Conservation (phyloP, 352 stramenopile species). For the Phytophthora kernoviae region DNA sequence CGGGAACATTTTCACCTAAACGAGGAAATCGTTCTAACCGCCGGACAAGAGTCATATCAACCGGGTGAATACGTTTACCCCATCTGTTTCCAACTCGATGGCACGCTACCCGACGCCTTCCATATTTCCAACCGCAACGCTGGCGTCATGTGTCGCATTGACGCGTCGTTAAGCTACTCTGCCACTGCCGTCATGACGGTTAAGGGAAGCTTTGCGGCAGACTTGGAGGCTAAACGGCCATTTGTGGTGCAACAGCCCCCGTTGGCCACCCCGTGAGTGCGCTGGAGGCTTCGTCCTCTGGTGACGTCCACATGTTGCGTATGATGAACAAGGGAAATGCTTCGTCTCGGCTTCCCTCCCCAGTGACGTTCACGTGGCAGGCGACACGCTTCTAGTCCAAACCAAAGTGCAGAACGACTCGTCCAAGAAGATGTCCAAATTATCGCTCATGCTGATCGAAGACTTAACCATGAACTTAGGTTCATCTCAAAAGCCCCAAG, state of each 20-base stretch:
- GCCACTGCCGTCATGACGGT: constrained; percentile 68
- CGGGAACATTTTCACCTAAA: constrained; percentile 32
- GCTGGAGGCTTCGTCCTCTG: constrained; percentile 21
- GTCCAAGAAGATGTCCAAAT: constrained; percentile 32
- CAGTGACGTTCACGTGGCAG: constrained; percentile 32
- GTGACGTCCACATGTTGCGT: constrained; percentile 31
- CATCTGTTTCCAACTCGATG: constrained; percentile 55
- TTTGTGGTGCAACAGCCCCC: constrained; percentile 32
- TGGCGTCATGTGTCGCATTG: constrained; percentile 39
- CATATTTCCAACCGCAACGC: constrained; percentile 32
- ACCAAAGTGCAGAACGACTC: constrained; percentile 34
- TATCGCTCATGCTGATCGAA: constrained; percentile 40
- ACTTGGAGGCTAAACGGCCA: constrained; percentile 52
- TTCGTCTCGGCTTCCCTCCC: constrained; percentile 25
- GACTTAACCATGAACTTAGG: constrained; percentile 30
- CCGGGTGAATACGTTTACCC: constrained; percentile 77
- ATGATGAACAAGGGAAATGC: constrained; percentile 41
- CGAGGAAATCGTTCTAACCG: constrained; percentile 45
- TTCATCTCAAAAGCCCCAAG: constrained; percentile 21
- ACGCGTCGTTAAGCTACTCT: constrained; percentile 74
- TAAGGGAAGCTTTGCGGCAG: constrained; percentile 65
- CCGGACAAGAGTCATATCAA: constrained; percentile 52
- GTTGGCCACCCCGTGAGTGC: constrained; percentile 27
- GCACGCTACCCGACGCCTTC: constrained; percentile 54
- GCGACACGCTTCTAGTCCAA: constrained; percentile 34